These are phyloP conservation scores for Stephania japonica DNA, from an alignment of 164 flowering plant species.

Conservation along the genomic window DNA sequence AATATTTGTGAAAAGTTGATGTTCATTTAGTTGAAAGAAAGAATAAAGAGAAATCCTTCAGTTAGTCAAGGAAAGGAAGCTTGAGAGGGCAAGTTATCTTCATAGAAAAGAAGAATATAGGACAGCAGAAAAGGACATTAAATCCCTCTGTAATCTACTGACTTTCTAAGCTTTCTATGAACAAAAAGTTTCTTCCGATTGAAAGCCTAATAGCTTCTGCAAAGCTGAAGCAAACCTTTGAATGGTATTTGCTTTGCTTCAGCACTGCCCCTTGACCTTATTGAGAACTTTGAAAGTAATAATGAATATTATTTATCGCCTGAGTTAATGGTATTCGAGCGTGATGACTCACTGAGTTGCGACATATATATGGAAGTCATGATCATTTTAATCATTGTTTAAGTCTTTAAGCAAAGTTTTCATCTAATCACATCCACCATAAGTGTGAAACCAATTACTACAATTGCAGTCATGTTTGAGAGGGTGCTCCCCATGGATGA, in stretches of 20 bases:
- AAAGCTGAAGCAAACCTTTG: constrained; percentile 2
- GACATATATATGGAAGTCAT: background rate
- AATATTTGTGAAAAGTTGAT: background rate
- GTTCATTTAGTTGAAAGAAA: background rate
- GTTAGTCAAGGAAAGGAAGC: constrained; percentile 7
- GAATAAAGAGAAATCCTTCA: constrained; percentile 2
- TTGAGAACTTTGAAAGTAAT: no score
- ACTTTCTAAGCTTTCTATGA: constrained; percentile 24
- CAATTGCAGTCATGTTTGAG: background rate
- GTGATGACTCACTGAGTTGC: background rate
- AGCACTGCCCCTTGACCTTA: no score
- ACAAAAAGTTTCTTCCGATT: constrained; percentile 8
- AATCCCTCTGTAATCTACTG: constrained; percentile 10
- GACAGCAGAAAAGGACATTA: constrained; percentile 6
- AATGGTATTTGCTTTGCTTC: no score
- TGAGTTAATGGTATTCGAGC: background rate
- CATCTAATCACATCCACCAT: background rate
- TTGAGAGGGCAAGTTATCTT: constrained; percentile 27
- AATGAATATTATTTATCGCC: no score
- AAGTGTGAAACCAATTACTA: background rate
- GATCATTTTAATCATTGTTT: background rate
- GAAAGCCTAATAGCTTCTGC: constrained; percentile 16
- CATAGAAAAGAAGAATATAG: constrained; percentile 12
- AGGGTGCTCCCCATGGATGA: background rate
- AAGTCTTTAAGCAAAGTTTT: background rate